Evolutionary conservation across 1,139 yeast species (phyloP).

Genomic region (Blastobotrys indianensis): DNA sequence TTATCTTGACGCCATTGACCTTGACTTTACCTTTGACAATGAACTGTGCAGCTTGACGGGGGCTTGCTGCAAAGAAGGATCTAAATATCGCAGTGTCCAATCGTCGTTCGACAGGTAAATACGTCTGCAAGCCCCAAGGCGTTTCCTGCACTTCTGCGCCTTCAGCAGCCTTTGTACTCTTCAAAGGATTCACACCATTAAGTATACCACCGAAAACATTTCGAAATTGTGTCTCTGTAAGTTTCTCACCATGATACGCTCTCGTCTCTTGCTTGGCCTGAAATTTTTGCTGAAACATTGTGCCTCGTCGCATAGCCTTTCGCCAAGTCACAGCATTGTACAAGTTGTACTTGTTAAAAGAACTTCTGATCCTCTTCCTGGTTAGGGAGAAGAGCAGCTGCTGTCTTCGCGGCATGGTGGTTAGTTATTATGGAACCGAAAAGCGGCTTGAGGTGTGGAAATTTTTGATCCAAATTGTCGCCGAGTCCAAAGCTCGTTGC

Average conservation of each 20-base stretch:
- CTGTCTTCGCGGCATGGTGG: constrained; percentile 23
- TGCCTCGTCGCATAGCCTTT: constrained; percentile 51
- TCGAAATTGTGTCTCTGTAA: constrained; percentile 80
- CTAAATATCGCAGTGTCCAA: constrained; percentile 86
- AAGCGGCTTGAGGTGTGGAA: neutral
- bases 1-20: constrained; percentile 74
- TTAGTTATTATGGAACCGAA: neutral
- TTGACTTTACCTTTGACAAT: constrained; percentile 75
- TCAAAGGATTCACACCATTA: constrained; percentile 71
- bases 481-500: neutral
- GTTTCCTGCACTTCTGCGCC: constrained; percentile 24
- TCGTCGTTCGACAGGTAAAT: constrained; percentile 80
- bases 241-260: constrained; percentile 91
- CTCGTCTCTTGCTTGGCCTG: constrained; percentile 85
- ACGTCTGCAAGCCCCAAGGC: constrained; percentile 85
- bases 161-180: constrained; percentile 20
- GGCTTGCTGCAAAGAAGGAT: constrained; percentile 87
- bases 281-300: constrained; percentile 89
- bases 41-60: constrained; percentile 90
- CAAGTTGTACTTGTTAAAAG: constrained; percentile 87
- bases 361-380: constrained; percentile 63
- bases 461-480: neutral
- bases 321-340: constrained; percentile 59
- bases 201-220: constrained; percentile 64
- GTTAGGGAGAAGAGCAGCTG: constrained; percentile 24